A percentile compares a stretch with the other conserved stretches of the same genome.
These are phyloP conservation scores for Sanghuangporus baumii DNA, from an alignment of 1,284 basidiomycete species.

Conservation along the genomic window DNA sequence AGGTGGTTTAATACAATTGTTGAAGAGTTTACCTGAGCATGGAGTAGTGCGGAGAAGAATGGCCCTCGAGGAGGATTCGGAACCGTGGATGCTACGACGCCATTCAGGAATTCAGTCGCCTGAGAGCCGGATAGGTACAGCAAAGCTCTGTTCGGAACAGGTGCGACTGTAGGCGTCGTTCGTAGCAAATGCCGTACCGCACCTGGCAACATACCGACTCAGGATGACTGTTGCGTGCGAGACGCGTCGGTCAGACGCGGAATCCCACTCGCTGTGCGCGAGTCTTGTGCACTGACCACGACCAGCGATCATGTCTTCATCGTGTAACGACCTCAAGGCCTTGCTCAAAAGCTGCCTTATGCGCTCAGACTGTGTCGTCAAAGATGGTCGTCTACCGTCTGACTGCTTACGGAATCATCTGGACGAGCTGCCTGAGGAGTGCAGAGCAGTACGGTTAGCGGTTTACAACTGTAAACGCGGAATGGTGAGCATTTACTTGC, in stretches of 20 bases:
- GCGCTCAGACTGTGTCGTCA: slow-evolving; percentile 78
- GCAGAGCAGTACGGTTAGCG: slow-evolving; percentile 67
- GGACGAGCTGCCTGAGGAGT: slow-evolving; percentile 71
- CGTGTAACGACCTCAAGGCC: slow-evolving; percentile 65
- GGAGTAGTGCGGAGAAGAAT: slow-evolving; percentile 78
- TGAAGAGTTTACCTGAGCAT: slow-evolving; percentile 67
- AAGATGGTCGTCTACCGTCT: slow-evolving; percentile 65
- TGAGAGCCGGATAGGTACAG: slow-evolving; percentile 81
- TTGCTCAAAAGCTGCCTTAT: slow-evolving; percentile 78
- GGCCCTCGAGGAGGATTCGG: slow-evolving; percentile 45
- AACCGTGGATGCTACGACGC: slow-evolving; percentile 68
- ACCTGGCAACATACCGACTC: slow-evolving; percentile 30
- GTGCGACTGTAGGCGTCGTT: slow-evolving; percentile 53
- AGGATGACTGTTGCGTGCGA: background rate
- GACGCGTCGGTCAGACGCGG: background rate
- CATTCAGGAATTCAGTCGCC: slow-evolving; percentile 83
- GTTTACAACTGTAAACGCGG: slow-evolving; percentile 85
- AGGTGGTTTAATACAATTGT: too few species aligned
- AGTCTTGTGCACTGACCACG: background rate
- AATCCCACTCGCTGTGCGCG: background rate
- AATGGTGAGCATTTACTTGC: slow-evolving; percentile 52
- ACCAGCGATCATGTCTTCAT: slow-evolving; percentile 57
- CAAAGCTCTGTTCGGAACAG: slow-evolving; percentile 57
- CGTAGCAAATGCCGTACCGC: slow-evolving; percentile 41
- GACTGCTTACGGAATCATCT: slow-evolving; percentile 72